Percentiles rank a stretch among this genome's conserved stretches.
Evolutionary conservation across 164 flowering plant genomes (phyloP).

Genomic region (Liquidambar formosana): DNA sequence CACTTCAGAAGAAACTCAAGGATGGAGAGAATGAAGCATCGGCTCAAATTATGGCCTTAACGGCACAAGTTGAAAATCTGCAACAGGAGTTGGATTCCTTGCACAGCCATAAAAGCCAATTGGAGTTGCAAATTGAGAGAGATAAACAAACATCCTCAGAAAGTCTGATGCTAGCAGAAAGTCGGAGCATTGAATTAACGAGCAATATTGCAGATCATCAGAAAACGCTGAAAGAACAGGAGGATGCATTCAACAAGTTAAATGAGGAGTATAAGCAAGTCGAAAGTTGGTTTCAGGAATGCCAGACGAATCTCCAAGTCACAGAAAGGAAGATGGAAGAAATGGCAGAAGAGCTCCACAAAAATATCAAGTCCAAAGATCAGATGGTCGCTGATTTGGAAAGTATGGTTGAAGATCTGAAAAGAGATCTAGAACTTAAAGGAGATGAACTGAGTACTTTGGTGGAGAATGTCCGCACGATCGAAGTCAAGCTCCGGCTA

Average conservation of each 20-base stretch:
- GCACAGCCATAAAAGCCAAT: slow-evolving; percentile 26
- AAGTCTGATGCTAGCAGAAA: slow-evolving; percentile 25
- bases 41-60: slow-evolving; percentile 26
- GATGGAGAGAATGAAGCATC: slow-evolving; percentile 24
- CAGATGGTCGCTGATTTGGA: slow-evolving; percentile 32
- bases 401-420: slow-evolving; percentile 27
- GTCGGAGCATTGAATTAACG: slow-evolving; percentile 26
- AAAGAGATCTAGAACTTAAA: slow-evolving; percentile 41
- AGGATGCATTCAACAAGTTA: slow-evolving; percentile 31
- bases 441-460: slow-evolving; percentile 36
- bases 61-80: slow-evolving; percentile 23
- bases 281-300: slow-evolving; percentile 27
- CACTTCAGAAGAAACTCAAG: slow-evolving; percentile 29
- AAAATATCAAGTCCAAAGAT: slow-evolving; percentile 30
- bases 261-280: slow-evolving; percentile 36
- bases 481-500: slow-evolving; percentile 51
- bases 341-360: slow-evolving; percentile 36
- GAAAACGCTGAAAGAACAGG: slow-evolving; percentile 27
- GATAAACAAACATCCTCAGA: slow-evolving; percentile 32
- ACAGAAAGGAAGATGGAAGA: slow-evolving; percentile 39
- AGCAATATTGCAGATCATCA: slow-evolving; percentile 27
- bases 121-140: slow-evolving; percentile 37
- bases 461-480: slow-evolving; percentile 33
- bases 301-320: slow-evolving; percentile 28
- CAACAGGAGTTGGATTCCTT: slow-evolving; percentile 33